Evolutionary conservation across 257 asterid genomes (phyloP).

Genomic region (Nemophila menziesii): DNA sequence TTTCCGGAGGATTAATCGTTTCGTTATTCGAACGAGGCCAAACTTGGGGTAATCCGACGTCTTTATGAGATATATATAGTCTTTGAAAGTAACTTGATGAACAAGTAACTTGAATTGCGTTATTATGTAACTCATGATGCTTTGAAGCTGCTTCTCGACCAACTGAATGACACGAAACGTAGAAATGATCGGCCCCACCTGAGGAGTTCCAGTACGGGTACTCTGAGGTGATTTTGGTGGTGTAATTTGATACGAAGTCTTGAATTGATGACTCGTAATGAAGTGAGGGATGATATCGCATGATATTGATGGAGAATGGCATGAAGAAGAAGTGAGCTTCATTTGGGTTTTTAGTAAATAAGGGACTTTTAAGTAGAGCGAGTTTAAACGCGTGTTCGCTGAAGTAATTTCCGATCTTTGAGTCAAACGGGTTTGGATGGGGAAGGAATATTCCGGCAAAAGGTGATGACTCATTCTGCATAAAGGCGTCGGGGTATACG

Average conservation of each 20-base stretch:
- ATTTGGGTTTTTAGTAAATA: slow-evolving; percentile 31
- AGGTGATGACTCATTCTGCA: slow-evolving; percentile 21
- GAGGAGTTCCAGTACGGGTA: slow-evolving; percentile 58
- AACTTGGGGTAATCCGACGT: slow-evolving; percentile 59
- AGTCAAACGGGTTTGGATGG: slow-evolving; percentile 36
- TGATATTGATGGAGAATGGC: slow-evolving; percentile 68
- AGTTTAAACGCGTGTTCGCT: slow-evolving; percentile 72
- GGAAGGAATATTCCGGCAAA: slow-evolving; percentile 42
- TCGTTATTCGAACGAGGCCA: slow-evolving; percentile 48
- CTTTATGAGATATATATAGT: slow-evolving; percentile 59
- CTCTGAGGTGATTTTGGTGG: slow-evolving; percentile 31
- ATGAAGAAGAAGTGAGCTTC: slow-evolving; percentile 58
- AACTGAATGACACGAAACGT: slow-evolving; percentile 53
- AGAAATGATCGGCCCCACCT: slow-evolving; percentile 77
- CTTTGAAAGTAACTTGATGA: slow-evolving; percentile 76
- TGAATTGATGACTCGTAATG: slow-evolving; percentile 43
- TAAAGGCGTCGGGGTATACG: slow-evolving; percentile 43
- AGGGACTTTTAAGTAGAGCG: slow-evolving; percentile 45
- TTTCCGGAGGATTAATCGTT: slow-evolving; percentile 30
- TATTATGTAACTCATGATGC: slow-evolving; percentile 35
- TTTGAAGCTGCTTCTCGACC: slow-evolving; percentile 60
- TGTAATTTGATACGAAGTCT: slow-evolving; percentile 44
- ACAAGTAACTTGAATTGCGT: slow-evolving; percentile 59
- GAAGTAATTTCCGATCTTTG: slow-evolving; percentile 61
- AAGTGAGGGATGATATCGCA: slow-evolving; percentile 55